Evolutionary conservation across 2,329 filamentous ascomycete species (phyloP).

Genomic region (Cladosporium oxysporum): DNA sequence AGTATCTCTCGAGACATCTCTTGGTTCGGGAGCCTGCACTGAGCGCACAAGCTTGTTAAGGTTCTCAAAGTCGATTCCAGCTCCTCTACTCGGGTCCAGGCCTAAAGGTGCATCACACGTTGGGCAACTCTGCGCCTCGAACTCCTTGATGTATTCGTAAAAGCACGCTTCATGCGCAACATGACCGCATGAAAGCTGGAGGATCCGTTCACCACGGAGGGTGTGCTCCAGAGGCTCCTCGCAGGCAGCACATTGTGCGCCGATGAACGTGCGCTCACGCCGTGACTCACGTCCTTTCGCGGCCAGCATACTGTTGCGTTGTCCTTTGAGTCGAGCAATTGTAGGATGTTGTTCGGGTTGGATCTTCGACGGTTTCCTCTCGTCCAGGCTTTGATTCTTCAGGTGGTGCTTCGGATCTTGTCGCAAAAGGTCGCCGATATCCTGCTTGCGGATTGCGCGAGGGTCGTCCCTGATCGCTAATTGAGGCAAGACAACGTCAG

Average conservation of each 20-base stretch:
- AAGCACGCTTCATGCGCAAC: conserved; percentile 98
- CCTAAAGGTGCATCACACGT: conserved; percentile 90
- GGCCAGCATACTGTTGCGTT: conserved; percentile 37
- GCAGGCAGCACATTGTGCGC: conserved; percentile 91
- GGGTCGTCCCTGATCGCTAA: conserved; percentile 17
- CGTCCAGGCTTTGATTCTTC: conserved; percentile 14
- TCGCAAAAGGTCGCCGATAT: conserved; percentile 15
- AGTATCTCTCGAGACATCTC: conserved; percentile 42
- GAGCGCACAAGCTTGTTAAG: conserved; percentile 90
- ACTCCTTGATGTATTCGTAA: conserved; percentile 95
- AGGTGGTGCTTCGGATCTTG: conserved; percentile 11
- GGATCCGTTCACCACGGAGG: conserved; percentile 84
- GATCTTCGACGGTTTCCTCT: neutral
- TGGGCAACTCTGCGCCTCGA: conserved; percentile 82
- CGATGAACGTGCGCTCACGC: conserved; percentile 91
- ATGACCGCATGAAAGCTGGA: conserved; percentile 96
- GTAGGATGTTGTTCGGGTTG: neutral
- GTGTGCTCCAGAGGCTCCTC: conserved; percentile 97
- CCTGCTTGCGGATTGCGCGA: conserved; percentile 15
- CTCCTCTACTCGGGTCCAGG: conserved; percentile 87
- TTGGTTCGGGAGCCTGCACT: conserved; percentile 45
- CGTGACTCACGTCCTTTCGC: conserved; percentile 50
- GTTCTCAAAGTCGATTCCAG: conserved; percentile 82
- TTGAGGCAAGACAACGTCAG: conserved; percentile 18
- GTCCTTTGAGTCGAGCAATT: conserved; percentile 23